Evolutionary conservation across 2,329 filamentous ascomycete species (phyloP).

Genomic region (Ophiostoma fasciatum): DNA sequence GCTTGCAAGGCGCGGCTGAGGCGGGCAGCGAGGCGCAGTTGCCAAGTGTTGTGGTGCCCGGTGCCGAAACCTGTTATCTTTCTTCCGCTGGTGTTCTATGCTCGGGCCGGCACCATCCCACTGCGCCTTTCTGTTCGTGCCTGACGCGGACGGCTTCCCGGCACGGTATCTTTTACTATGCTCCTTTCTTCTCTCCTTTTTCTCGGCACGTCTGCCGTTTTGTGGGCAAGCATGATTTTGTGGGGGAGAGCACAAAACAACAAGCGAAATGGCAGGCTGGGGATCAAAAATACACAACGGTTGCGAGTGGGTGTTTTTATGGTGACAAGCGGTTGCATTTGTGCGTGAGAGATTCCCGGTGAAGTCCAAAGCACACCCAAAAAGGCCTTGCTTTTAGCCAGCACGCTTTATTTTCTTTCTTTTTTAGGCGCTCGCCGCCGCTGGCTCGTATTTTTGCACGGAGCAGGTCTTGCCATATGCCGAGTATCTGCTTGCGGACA

Average conservation of each 20-base stretch:
- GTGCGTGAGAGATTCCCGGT: constrained; percentile 17
- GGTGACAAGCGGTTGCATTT: constrained; percentile 6
- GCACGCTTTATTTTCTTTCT: too few relatives aligned
- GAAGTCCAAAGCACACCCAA: too few relatives aligned
- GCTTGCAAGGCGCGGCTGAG: neutral
- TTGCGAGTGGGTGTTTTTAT: constrained; percentile 5
- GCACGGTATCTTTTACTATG: constrained; percentile 3
- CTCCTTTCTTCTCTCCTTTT: neutral
- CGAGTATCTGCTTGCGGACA: too few relatives aligned
- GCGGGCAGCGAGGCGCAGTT: too few relatives aligned
- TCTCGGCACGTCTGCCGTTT: constrained; percentile 2
- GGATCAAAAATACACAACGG: constrained; percentile 6
- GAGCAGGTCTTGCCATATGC: too few relatives aligned
- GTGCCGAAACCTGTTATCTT: constrained; percentile 4
- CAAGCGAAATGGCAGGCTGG: neutral
- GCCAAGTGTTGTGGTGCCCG: constrained; percentile 5
- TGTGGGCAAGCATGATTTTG: constrained; percentile 1
- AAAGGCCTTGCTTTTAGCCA: too few relatives aligned
- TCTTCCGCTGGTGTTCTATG: neutral
- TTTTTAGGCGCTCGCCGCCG: constrained; percentile 3
- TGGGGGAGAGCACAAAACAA: neutral
- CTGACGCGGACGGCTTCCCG: neutral
- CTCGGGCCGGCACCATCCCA: constrained; percentile 1
- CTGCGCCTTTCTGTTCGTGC: constrained; percentile 2
- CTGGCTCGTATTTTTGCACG: neutral